Evolutionary conservation across 2,329 filamentous ascomycete genomes (phyloP).

Genomic region (Rhynchosporium graminicola): DNA sequence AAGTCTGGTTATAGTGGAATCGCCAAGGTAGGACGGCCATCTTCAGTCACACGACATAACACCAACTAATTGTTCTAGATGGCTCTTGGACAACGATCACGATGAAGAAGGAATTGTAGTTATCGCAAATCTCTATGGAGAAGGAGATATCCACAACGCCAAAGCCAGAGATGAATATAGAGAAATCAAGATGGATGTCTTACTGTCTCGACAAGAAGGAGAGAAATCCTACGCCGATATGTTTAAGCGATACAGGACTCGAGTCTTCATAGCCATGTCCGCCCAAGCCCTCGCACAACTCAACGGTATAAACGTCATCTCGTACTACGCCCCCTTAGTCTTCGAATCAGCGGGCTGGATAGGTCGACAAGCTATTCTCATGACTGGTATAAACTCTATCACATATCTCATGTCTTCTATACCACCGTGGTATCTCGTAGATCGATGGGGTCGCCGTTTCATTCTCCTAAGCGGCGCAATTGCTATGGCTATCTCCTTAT

Average conservation of each 20-base stretch:
- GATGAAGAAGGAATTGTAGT: slow-evolving; percentile 98
- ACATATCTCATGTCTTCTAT: slow-evolving; percentile 91
- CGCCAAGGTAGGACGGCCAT: slow-evolving; percentile 66
- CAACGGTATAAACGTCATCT: slow-evolving; percentile 99
- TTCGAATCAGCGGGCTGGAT: slow-evolving; percentile 97
- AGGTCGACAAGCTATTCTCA: slow-evolving; percentile 86
- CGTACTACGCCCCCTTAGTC: slow-evolving; percentile 94
- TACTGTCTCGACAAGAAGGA: slow-evolving; percentile 90
- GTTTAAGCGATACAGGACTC: slow-evolving; percentile 89
- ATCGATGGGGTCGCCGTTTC: slow-evolving; percentile 83
- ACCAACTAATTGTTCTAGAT: slow-evolving; percentile 56
- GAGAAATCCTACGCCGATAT: slow-evolving; percentile 90
- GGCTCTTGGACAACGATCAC: slow-evolving; percentile 95
- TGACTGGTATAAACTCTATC: slow-evolving; percentile 95
- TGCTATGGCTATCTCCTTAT: slow-evolving; percentile 85
- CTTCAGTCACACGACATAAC: not conserved
- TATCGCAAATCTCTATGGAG: slow-evolving; percentile 95
- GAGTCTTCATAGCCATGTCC: slow-evolving; percentile 98
- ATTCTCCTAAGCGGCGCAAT: slow-evolving; percentile 89
- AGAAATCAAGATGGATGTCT: slow-evolving; percentile 98
- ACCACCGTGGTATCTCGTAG: slow-evolving; percentile 95
- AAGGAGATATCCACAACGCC: slow-evolving; percentile 89
- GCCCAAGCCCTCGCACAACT: slow-evolving; percentile 93
- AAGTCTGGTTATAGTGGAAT: slow-evolving; percentile 93
- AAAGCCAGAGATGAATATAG: slow-evolving; percentile 95